Percentiles rank a stretch among this genome's conserved stretches.
phyloP scores from a whole-genome alignment of 2,329 filamentous ascomycete genomes.

The Scedosporium boydii region DNA sequence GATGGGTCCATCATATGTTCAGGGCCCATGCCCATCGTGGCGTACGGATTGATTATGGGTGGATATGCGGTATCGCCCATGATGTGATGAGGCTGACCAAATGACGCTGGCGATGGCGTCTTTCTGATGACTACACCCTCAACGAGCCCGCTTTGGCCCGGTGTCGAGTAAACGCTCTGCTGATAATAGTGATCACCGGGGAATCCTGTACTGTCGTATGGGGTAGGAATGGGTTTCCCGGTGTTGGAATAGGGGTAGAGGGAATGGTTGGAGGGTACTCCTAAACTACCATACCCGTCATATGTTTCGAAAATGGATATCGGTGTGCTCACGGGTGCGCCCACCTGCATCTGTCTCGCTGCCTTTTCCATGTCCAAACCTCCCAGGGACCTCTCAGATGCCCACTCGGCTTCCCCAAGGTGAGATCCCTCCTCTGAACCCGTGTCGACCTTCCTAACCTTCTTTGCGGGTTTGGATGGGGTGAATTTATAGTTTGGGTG shows the following conservation, averaged over 20 bases:
- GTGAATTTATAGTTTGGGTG: slow-evolving; percentile 93
- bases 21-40: background rate
- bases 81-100: background rate
- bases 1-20: background rate
- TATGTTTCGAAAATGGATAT: slow-evolving; percentile 1
- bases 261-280: slow-evolving; percentile 10
- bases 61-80: background rate
- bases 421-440: slow-evolving; percentile 27
- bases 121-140: slow-evolving; percentile 23
- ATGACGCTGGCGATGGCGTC: slow-evolving; percentile 22
- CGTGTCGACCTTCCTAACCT: slow-evolving; percentile 17
- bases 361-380: slow-evolving; percentile 10
- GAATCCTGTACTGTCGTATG: slow-evolving; percentile 23
- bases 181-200: slow-evolving; percentile 25
- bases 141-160: slow-evolving; percentile 14
- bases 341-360: background rate
- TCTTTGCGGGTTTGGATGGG: slow-evolving; percentile 57
- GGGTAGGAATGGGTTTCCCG: slow-evolving; percentile 25
- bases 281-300: background rate
- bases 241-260: slow-evolving; percentile 25
- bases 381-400: slow-evolving; percentile 1
- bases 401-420: slow-evolving; percentile 24
- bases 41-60: background rate
- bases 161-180: slow-evolving; percentile 19
- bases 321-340: background rate